Evolutionary conservation across 176 grass and related monocot genomes (phyloP), one percentile per base, ranked within the genome.

Genomic region (Avena insularis): DNA sequence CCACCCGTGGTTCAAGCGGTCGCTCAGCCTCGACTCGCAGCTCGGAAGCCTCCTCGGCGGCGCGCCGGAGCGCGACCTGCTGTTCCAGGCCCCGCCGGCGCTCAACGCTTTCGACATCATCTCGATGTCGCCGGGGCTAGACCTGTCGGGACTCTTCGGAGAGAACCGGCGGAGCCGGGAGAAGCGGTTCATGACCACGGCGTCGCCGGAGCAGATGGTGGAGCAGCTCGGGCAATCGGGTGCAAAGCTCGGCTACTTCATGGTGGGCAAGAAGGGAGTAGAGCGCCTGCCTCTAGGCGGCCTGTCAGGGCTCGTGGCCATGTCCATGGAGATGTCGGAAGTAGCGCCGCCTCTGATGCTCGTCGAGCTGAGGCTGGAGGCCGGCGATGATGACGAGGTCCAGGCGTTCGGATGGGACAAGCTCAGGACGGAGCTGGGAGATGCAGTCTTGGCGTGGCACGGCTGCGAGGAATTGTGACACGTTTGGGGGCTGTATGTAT

Each of bases 101-200:
- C 78, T 95, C 0, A 98, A 98, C 91, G 96, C 96, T 0, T 98
- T 98, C 86, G 90, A 98, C 72, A 90, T 98, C 76, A 98, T 98
- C 33, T 93, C 88, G 33, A 93, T 95, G 45, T 96, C 96, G 0
- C 74, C 93, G 0, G 92, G 96, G 12, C 86, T 98, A 27, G 84
- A 98, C 81, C 87, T 98, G 19, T 98, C 96, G 1, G 92, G 93
- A 0, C 56, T 98, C 40, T 94, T 98, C 82, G 64, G 86, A 1
- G 88, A 93, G 8, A 85, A 87, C 65, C 77, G 83, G 49, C 54
- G 66, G 25, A n/a, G n/a, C 17, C 85, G 90, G 64, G 91, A 87
- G 83, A 90, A 82, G 85, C 68, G 92, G 73, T 98, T 98, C 91
- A 94, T 91, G 84, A 94, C 96, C 2, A 79, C 81, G 38, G 86